Base-by-base conservation (phyloP, 768 basidiomycete genomes). In the Aureoboletus auriporus region DNA sequence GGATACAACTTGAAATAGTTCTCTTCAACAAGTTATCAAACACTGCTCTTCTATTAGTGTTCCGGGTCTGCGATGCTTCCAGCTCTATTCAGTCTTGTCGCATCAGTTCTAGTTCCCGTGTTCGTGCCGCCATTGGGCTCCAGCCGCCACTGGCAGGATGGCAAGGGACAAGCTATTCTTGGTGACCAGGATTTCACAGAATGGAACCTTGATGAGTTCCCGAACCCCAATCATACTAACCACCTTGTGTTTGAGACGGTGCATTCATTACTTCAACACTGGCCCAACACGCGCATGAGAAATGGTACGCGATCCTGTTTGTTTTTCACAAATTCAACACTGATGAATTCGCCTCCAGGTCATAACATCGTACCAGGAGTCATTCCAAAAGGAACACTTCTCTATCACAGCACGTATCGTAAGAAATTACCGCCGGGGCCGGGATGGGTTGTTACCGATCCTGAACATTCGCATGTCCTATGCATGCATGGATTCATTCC, bases 381-480 rank as follows among this genome's bases (percentile, higher is more conserved):
- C 17, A 31, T 50, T 35, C 49, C 49, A 5, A 36, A 40, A 41
- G 49, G 49, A 12, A 50, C 49, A 11, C 28, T 35, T 41, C 44
- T 50, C 27, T 42, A 45, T 16, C 44, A 50, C 33, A 39, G 39
- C 4, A 41, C 34, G 9, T 7, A 26, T 46, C 23, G 54, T 23
- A 36, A 51, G 2, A 45, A 51, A 11, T 39, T 62, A 7, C 66
- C 68, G 6, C 33, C 47, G 6, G 47, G 29, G 14, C 57, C 60
- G 8, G 64, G 65, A 26, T 69, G 68, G 67, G 49, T 46, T 5
- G 65, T 61, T 9, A 60, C 56, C 5, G 64, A 69, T 46, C 59
- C 63, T 2, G 68, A 69, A 36, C 59, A 63, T 42, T 61, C 66
- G 0, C 69, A 70, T 23, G 29, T 71, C 6, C 73, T 76, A 52